Conservation (phyloP, 2,329 filamentous ascomycete species). For the Alternaria gaisen region DNA sequence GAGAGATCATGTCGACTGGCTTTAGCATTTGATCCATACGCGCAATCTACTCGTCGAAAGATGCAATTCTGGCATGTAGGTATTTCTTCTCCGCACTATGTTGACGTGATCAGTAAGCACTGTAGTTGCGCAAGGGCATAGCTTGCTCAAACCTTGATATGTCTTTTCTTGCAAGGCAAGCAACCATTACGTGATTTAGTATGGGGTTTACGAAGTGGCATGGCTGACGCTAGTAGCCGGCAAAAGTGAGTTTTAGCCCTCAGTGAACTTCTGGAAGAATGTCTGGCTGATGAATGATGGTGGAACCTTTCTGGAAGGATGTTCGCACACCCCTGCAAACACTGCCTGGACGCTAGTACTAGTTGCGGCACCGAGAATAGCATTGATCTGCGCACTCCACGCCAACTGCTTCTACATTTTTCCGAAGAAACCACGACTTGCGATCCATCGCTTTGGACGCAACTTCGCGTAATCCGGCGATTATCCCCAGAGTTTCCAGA, state of each 20-base stretch:
- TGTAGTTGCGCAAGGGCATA: not conserved
- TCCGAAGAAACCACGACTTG: not conserved
- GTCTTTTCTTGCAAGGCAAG: slow-evolving; percentile 4
- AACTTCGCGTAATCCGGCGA: rapidly evolving
- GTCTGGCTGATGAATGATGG: not conserved
- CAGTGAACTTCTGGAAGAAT: not conserved
- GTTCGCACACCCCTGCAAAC: not conserved
- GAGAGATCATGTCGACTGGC: not conserved
- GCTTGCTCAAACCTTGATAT: not conserved
- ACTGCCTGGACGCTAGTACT: not conserved
- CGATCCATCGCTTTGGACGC: not conserved
- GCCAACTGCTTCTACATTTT: not conserved
- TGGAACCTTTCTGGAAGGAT: not conserved
- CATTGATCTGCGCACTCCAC: not conserved
- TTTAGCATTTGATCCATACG: not conserved
- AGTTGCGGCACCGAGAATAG: not conserved
- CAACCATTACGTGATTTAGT: slow-evolving; percentile 10
- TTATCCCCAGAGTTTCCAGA: rapidly evolving
- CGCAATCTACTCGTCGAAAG: slow-evolving; percentile 1
- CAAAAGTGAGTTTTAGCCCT: not conserved
- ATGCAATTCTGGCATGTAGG: slow-evolving; percentile 2
- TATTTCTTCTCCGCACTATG: slow-evolving; percentile 1
- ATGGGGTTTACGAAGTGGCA: slow-evolving; percentile 5
- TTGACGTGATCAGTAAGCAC: not conserved
- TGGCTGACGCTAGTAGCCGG: not conserved